Base-by-base conservation (phyloP, 2,329 filamentous ascomycete genomes). In the Lachnellula occidentalis region DNA sequence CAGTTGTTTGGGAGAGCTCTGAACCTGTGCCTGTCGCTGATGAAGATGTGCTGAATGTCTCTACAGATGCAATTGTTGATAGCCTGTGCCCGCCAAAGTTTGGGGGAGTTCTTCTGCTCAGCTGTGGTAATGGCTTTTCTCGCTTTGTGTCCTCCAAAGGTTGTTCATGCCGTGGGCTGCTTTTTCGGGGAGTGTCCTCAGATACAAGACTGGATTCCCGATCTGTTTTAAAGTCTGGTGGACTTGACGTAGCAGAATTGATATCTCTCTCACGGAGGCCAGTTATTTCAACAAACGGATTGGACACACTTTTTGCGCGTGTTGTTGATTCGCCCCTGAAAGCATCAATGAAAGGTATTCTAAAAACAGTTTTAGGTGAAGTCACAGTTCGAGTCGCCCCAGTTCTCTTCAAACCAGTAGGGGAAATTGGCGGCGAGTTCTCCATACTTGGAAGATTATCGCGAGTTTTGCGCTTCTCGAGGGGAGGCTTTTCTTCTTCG, bases 321-420 rank as follows among this genome's bases (percentile, higher is more conserved):
- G 57, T 51, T 31, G 64, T 74, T 2, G 82, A 85, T 65, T 86
- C 81, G 31, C 83, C 83, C 39, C 77, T 77, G 62, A 86, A 86
- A 3, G 82, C 83, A 57, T 83, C 81, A 51, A 79, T 80, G 51
- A 86, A 74, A 0, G 78, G 78, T 36, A 74, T 74, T 64, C 78
- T 83, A 12, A 64, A 64, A 2, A 64, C 68, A 0, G 73, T 58
- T 63, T 79, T 84, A 1, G 80, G 76, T 5, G 79, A 76, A 1
- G 78, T 71, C 2, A 61, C 42, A 54, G 72, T 74, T 59, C 80
- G 76, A 31, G 78, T 83, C 21, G 83, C 82, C 43, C 75, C 74
- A 47, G 78, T 81, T 62, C 83, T 75, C 67, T 75, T 81, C 24
- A 86, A 68, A 1, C 75, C 75, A 2, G 66, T 58, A 14, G 70